phyloP scores from a whole-genome alignment of 306 rosid species.

The Inga laurina region DNA sequence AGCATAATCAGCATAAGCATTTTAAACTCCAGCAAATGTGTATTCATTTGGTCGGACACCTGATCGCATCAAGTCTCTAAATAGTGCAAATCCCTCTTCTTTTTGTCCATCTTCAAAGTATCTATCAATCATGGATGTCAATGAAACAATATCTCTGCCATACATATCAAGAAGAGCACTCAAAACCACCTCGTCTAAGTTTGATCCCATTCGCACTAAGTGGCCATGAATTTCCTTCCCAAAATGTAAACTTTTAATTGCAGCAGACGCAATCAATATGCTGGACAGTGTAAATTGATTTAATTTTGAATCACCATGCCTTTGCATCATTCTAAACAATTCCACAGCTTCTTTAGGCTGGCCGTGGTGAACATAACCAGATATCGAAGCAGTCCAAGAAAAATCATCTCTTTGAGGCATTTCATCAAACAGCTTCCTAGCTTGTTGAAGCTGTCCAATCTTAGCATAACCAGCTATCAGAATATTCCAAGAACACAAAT shows the following conservation, averaged over 20 bases:
- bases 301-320: conserved; percentile 40
- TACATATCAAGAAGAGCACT: conserved; percentile 63
- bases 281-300: conserved; percentile 57
- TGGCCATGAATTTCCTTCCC: conserved; percentile 79
- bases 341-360: conserved; percentile 55
- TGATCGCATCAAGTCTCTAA: conserved; percentile 45
- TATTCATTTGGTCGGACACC: conserved; percentile 62
- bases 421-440: conserved; percentile 62
- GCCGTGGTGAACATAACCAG: conserved; percentile 49
- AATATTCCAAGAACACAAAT: conserved; percentile 77
- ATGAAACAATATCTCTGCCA: conserved; percentile 64
- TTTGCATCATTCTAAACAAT: conserved; percentile 61
- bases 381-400: conserved; percentile 65
- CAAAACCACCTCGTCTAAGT: conserved; percentile 67
- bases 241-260: conserved; percentile 40
- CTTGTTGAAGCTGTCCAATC: conserved; percentile 45
- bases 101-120: conserved; percentile 61
- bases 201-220: conserved; percentile 49
- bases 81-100: conserved; percentile 67
- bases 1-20: conserved; percentile 67
- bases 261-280: conserved; percentile 63
- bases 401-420: conserved; percentile 67
- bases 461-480: conserved; percentile 65
- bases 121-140: conserved; percentile 67
- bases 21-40: conserved; percentile 64